Evolutionary conservation across 2,329 filamentous ascomycete genomes (phyloP).

Genomic region (Trichoderma sp.): DNA sequence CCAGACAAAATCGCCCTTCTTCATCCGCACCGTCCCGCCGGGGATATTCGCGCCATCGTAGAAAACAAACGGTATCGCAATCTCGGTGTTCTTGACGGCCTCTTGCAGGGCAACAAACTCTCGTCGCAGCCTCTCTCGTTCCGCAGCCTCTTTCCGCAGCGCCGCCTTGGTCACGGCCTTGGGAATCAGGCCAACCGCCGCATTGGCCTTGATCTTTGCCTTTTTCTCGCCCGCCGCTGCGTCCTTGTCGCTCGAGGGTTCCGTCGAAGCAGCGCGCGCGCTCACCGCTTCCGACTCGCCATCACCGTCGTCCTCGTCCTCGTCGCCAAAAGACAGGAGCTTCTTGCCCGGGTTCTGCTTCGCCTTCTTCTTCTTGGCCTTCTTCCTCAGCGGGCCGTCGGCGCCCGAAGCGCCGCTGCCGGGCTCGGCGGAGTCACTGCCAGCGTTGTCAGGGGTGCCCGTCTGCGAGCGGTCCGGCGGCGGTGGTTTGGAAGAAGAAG

Average conservation of each 20-base stretch:
- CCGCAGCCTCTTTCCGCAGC: conserved; percentile 74
- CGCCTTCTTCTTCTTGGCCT: conserved; percentile 40
- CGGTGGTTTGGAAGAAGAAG: conserved; percentile 42
- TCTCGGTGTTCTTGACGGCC: conserved; percentile 83
- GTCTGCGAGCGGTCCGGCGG: conserved; percentile 52
- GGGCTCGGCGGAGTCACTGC: conserved; percentile 39
- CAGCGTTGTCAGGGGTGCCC: conserved; percentile 50
- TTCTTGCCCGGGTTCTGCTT: conserved; percentile 50
- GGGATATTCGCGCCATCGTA: conserved; percentile 92
- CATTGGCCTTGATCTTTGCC: conserved; percentile 63
- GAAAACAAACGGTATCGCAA: conserved; percentile 92
- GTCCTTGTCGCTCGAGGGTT: conserved; percentile 29
- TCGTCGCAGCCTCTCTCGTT: conserved; percentile 74
- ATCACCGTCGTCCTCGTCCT: conserved; percentile 58
- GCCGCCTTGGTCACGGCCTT: conserved; percentile 72
- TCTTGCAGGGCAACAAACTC: conserved; percentile 86
- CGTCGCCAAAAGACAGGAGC: conserved; percentile 66
- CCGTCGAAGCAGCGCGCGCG: conserved; percentile 25
- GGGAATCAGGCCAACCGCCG: conserved; percentile 64
- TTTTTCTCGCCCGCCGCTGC: conserved; percentile 36
- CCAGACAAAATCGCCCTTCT: conserved; percentile 93
- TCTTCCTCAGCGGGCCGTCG: conserved; percentile 36
- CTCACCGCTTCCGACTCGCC: conserved; percentile 44
- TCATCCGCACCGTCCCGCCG: conserved; percentile 79
- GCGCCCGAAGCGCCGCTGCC: conserved; percentile 24